Conservation (phyloP, 2,329 filamentous ascomycete genomes). For the Fusarium sp. region DNA sequence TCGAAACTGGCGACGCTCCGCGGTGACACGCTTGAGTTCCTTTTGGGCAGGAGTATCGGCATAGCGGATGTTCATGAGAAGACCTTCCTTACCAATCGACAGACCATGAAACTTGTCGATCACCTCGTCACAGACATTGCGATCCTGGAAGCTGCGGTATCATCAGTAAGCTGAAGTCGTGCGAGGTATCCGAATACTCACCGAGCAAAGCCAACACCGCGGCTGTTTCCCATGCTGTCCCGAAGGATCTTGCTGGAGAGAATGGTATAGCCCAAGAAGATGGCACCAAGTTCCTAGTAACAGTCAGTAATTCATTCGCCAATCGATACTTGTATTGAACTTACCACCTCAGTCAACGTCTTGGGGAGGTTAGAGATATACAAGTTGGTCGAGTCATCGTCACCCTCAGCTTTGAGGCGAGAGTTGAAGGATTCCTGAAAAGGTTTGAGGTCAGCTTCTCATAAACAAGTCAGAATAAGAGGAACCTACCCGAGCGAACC, state of each 20-base stretch:
- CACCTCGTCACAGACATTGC: conserved; percentile 89
- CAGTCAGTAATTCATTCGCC: conserved; percentile 19
- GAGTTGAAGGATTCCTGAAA: conserved; percentile 94
- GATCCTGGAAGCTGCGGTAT: conserved; percentile 80
- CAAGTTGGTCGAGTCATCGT: conserved; percentile 90
- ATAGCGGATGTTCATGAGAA: conserved; percentile 93
- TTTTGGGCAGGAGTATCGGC: conserved; percentile 98
- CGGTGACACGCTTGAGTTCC: conserved; percentile 93
- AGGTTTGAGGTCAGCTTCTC: conserved; percentile 9
- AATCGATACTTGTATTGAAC: conserved; percentile 46
- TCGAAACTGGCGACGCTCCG: conserved; percentile 93
- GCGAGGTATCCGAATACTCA: conserved; percentile 56
- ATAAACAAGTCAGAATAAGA: neutral
- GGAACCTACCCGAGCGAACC: conserved; percentile 83
- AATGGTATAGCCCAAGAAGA: conserved; percentile 83
- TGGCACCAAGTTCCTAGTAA: conserved; percentile 75
- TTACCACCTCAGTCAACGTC: conserved; percentile 87
- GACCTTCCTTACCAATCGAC: conserved; percentile 78
- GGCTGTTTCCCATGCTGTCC: conserved; percentile 90
- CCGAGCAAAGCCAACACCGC: conserved; percentile 97
- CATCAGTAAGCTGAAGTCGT: conserved; percentile 6
- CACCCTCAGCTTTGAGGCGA: conserved; percentile 94
- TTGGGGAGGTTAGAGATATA: conserved; percentile 98
- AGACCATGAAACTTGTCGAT: conserved; percentile 88
- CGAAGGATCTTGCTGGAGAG: conserved; percentile 95